Evolutionary conservation across 768 basidiomycete species (phyloP).

Genomic region (Rhizopogon salebrosus): DNA sequence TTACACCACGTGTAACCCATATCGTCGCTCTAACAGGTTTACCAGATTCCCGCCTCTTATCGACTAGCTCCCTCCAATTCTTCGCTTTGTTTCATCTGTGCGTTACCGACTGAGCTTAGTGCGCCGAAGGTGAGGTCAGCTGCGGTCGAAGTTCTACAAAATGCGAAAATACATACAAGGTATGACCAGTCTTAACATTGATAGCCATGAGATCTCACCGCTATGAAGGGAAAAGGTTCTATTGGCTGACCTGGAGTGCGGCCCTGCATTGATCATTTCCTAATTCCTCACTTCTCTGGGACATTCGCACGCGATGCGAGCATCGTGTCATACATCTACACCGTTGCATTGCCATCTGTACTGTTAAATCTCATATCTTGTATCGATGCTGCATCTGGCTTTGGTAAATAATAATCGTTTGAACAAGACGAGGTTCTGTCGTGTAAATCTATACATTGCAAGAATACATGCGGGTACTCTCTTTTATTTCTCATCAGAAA

Average conservation of each 20-base stretch:
- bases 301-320: not conserved
- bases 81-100: constrained; percentile 54
- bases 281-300: constrained; percentile 21
- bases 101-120: constrained; percentile 39
- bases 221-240: constrained; percentile 40
- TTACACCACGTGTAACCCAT: constrained; percentile 1
- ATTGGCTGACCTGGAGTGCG: constrained; percentile 46
- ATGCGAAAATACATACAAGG: constrained; percentile 38
- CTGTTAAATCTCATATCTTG: not conserved
- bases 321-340: constrained; percentile 4
- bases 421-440: no score
- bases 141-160: constrained; percentile 42
- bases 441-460: no score
- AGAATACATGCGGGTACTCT: no score
- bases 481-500: no score
- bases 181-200: constrained; percentile 18
- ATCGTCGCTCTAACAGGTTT: constrained; percentile 5
- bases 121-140: constrained; percentile 36
- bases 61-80: constrained; percentile 57
- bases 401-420: no score
- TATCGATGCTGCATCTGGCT: not conserved
- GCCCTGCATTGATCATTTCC: constrained; percentile 53
- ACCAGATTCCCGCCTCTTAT: constrained; percentile 58
- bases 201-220: constrained; percentile 4
- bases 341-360: constrained; percentile 6